Evolutionary conservation across 345 rosid genomes (phyloP), one percentile per base, ranked within the genome.

Genomic region (sweet orange (Citrus sinensis)): DNA sequence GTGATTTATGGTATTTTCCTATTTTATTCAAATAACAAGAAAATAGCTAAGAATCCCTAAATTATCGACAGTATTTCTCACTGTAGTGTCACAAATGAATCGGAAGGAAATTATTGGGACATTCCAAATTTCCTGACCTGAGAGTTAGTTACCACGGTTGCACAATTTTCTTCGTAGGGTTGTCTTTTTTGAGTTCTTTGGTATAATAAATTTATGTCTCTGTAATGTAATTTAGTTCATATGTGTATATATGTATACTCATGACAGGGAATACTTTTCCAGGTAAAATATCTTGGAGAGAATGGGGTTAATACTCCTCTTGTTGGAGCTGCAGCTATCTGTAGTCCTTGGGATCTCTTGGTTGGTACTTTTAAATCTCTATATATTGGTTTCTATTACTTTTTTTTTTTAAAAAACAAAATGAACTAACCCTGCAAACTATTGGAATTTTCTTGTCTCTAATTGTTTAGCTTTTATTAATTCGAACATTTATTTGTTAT

Each of bases 261-360:
- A 63, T 63, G 63, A 79, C 16, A 11, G 71, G 70, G 7, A 40
- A 30, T 25, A 67, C 32, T 63, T 56, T 77, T 75, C 27, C 73
- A 85, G 88, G 86, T 85, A 51, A 85, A 85, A 73, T 85, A 82
- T 85, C 86, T 85, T 71, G 88, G 85, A 19, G 88, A 85, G 70
- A 77, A 80, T 2, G 80, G 84, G 35, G 46, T 25, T 68, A 73
- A 70, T 34, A 69, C 75, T 78, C 88, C 84, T 75, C 25, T 85
- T 61, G 70, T 27, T 54, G 88, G 88, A 61, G 88, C 88, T 72
- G 88, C 83, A 35, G 83, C 86, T 68, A 25, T 85, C 70, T 85
- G 88, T 69, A 78, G 70, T 82, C 85, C 88, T 78, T 85, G 83
- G 83, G 88, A 85, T 73, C 78, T 85, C 24, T 63, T 83, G 88